phyloP scores from a whole-genome alignment of 1,284 basidiomycete genomes.

The Pseudozyma sp. region DNA sequence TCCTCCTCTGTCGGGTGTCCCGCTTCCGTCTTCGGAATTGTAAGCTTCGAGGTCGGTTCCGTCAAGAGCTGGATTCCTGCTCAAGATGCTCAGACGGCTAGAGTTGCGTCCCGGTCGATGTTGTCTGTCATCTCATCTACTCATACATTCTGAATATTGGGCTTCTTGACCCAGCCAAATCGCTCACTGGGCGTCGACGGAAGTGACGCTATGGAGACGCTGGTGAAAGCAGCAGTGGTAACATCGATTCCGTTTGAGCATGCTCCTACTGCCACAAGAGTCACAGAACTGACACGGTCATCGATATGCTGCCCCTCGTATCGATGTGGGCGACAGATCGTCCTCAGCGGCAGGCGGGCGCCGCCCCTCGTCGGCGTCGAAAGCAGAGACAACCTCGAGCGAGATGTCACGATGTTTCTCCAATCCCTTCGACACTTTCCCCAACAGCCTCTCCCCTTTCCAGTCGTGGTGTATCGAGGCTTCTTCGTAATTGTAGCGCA shows the following conservation, averaged over 20 bases:
- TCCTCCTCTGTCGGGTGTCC: too few species aligned
- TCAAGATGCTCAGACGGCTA: too few species aligned
- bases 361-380: background rate
- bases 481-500: conserved; percentile 30
- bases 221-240: conserved; percentile 37
- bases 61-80: too few species aligned
- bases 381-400: background rate
- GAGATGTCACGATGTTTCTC: conserved; percentile 17
- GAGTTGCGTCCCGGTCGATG: too few species aligned
- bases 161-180: too few species aligned
- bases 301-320: too few species aligned
- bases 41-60: too few species aligned
- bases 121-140: too few species aligned
- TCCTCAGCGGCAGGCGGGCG: background rate
- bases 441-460: conserved; percentile 9
- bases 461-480: conserved; percentile 15
- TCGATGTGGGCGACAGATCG: conserved; percentile 6
- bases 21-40: too few species aligned
- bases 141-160: too few species aligned
- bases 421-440: conserved; percentile 21
- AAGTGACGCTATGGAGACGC: conserved; percentile 7
- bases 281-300: too few species aligned
- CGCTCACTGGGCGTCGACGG: background rate
- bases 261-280: too few species aligned
- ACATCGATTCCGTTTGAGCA: background rate